Conservation (phyloP, 371 early-diverging fungal genomes). For the Chytridium lagenaria region DNA sequence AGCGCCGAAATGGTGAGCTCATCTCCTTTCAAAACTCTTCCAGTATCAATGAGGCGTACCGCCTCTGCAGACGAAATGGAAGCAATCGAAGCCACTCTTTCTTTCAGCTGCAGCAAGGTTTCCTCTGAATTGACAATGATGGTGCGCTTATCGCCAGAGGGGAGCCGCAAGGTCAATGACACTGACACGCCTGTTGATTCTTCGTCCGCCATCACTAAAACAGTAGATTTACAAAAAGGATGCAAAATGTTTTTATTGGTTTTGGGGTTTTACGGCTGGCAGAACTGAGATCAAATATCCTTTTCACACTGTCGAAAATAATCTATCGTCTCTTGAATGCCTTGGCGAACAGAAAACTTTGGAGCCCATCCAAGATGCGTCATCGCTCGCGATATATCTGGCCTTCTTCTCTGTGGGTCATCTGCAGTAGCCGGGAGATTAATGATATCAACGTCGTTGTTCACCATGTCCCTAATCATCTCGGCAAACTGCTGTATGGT, state of each 20-base stretch:
- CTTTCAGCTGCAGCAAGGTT: conserved; percentile 28
- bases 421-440: conserved; percentile 74
- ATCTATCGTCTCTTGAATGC: conserved; percentile 84
- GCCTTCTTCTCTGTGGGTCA: conserved; percentile 82
- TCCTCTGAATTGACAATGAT: conserved; percentile 27
- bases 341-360: conserved; percentile 74
- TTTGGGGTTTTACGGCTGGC: neutral
- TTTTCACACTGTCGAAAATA: conserved; percentile 64
- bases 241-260: neutral
- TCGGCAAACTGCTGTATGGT: conserved; percentile 83
- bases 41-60: conserved; percentile 42
- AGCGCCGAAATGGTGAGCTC: conserved; percentile 26
- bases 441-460: conserved; percentile 63
- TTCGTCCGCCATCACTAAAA: neutral
- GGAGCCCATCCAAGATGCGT: conserved; percentile 78
- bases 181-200: neutral
- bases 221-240: neutral
- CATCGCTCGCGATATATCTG: conserved; percentile 78
- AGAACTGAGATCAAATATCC: conserved; percentile 35
- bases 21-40: conserved; percentile 47
- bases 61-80: conserved; percentile 22
- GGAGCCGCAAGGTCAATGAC: conserved; percentile 15
- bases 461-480: conserved; percentile 72
- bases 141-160: conserved; percentile 27
- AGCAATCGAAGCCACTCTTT: conserved; percentile 19